phyloP scores from a whole-genome alignment of 805 yeast genomes.

The Lipomyces starkeyi region DNA sequence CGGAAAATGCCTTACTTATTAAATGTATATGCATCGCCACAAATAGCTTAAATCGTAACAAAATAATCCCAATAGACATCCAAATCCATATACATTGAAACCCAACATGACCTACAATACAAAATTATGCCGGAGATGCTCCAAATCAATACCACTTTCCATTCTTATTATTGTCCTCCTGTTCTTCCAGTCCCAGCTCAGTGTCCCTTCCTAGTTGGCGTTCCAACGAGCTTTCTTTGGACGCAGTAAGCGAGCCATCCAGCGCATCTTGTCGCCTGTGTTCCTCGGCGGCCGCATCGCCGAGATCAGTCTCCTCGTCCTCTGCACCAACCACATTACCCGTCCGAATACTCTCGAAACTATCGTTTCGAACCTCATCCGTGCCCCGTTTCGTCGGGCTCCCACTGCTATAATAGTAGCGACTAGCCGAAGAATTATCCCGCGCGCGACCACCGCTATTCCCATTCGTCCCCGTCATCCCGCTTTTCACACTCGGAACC shows the following conservation, averaged over 20 bases:
- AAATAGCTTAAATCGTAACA: not conserved
- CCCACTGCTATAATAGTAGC: slow-evolving; percentile 8
- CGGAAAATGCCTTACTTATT: not conserved
- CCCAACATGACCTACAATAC: not conserved
- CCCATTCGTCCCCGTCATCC: slow-evolving; percentile 23
- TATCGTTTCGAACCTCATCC: not conserved
- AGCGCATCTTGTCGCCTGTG: not conserved
- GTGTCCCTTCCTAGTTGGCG: slow-evolving; percentile 22
- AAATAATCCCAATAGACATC: not conserved
- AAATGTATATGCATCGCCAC: not conserved
- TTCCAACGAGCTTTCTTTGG: slow-evolving; percentile 20
- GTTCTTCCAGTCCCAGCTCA: not conserved
- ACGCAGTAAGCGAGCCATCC: slow-evolving; percentile 9
- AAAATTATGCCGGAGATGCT: not conserved
- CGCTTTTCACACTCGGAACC: slow-evolving; percentile 31
- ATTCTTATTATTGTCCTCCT: not conserved
- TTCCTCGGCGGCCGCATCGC: not conserved
- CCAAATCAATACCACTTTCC: slow-evolving; percentile 2
- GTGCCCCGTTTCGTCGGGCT: not conserved
- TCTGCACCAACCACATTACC: not conserved
- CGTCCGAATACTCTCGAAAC: slow-evolving; percentile 1
- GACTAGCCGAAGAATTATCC: slow-evolving; percentile 15
- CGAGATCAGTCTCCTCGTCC: not conserved
- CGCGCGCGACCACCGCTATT: slow-evolving; percentile 13
- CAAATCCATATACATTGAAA: not conserved